These are phyloP conservation scores for Dillenia suffruticosa DNA, from an alignment of 164 flowering plant genomes.

Conservation along the genomic window DNA sequence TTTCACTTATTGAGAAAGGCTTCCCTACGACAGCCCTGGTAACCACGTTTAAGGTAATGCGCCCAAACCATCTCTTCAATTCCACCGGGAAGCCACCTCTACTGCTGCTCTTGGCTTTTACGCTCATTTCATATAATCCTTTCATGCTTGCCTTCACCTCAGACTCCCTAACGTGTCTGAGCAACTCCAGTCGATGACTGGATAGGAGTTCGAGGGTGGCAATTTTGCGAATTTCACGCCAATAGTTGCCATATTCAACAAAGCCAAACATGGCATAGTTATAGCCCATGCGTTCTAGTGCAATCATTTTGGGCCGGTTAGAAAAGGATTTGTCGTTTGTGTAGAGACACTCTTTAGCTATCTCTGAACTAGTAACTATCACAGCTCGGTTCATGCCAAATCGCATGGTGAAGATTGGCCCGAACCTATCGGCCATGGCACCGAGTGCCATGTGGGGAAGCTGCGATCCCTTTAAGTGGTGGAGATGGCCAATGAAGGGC, in stretches of 20 bases:
- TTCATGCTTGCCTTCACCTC: slow-evolving; percentile 13
- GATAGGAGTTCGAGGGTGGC: slow-evolving; percentile 25
- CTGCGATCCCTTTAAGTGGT: slow-evolving; percentile 14
- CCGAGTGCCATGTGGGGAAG: slow-evolving; percentile 21
- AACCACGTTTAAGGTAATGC: slow-evolving; percentile 19
- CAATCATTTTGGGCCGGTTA: slow-evolving; percentile 18
- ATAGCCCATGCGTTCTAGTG: slow-evolving; percentile 17
- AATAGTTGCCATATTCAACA: slow-evolving; percentile 23
- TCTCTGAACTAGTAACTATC: slow-evolving; percentile 20
- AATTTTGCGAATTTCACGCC: slow-evolving; percentile 40
- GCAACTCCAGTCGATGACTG: slow-evolving; percentile 19
- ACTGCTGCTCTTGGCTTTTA: background rate
- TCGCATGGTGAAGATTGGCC: slow-evolving; percentile 21
- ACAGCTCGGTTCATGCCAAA: slow-evolving; percentile 21
- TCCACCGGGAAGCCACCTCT: slow-evolving; percentile 3
- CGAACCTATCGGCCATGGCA: background rate
- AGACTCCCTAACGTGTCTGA: slow-evolving; percentile 11
- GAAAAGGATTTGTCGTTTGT: slow-evolving; percentile 23
- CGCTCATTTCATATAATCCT: slow-evolving; percentile 13
- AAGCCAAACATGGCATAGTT: slow-evolving; percentile 31
- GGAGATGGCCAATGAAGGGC: slow-evolving; percentile 45
- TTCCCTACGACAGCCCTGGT: slow-evolving; percentile 27
- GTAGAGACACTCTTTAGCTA: slow-evolving; percentile 31
- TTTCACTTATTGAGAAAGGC: slow-evolving; percentile 11
- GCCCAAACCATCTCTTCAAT: slow-evolving; percentile 23